Conservation (phyloP, 805 yeast genomes). For the Sugiyamaella marilandica region DNA sequence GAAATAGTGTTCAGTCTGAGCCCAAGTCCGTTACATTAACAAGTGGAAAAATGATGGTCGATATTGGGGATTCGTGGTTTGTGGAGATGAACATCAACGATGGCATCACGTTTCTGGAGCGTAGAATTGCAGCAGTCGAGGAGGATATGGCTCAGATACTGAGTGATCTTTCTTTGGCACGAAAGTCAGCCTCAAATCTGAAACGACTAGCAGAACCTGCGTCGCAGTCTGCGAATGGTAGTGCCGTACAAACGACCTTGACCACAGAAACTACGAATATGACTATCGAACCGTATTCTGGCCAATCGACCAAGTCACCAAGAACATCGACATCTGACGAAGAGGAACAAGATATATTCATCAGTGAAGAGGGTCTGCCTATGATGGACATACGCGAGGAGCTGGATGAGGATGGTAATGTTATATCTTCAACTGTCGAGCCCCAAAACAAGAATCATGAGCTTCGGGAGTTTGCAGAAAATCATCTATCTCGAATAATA, state of each 20-base stretch:
- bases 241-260: not conserved
- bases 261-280: not conserved
- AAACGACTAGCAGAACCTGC: constrained; percentile 2
- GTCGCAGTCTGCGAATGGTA: not conserved
- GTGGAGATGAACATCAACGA: constrained; percentile 20
- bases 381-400: constrained; percentile 81
- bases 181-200: constrained; percentile 13
- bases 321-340: not conserved
- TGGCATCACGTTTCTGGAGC: constrained; percentile 21
- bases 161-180: constrained; percentile 18
- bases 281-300: not conserved
- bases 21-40: not conserved
- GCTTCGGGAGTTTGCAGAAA: constrained; percentile 25
- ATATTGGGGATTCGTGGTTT: constrained; percentile 31
- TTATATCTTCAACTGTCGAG: constrained; percentile 44
- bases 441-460: constrained; percentile 34
- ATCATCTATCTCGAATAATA: constrained; percentile 14
- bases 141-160: constrained; percentile 14
- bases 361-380: constrained; percentile 45
- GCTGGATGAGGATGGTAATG: constrained; percentile 77
- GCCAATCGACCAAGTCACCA: not conserved
- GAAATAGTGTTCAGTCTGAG: not conserved
- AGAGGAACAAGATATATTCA: not conserved
- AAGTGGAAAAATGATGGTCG: constrained; percentile 13
- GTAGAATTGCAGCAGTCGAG: constrained; percentile 14